A percentile compares a stretch with the other conserved stretches of the same genome.
Evolutionary conservation across 2,329 filamentous ascomycete species (phyloP).

Genomic region (Colletotrichum lini): DNA sequence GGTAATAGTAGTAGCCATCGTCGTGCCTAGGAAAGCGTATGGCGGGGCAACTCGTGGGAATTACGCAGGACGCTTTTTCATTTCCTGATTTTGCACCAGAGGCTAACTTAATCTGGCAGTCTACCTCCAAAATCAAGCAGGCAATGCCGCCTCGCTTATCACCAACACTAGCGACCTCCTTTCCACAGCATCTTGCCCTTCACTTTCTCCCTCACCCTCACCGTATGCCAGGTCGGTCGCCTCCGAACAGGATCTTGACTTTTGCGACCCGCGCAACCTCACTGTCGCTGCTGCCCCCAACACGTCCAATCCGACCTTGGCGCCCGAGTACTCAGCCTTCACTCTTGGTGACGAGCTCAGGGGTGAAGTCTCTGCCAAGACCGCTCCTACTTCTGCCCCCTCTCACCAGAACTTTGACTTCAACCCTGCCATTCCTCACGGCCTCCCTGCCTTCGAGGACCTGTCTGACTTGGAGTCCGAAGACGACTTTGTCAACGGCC

Average conservation of each 20-base stretch:
- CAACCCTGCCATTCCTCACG: constrained; percentile 64
- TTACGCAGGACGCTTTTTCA: constrained; percentile 13
- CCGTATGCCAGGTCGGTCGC: constrained; percentile 79
- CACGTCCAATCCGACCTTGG: constrained; percentile 64
- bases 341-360: constrained; percentile 74
- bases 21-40: not conserved
- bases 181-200: constrained; percentile 83
- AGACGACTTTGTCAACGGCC: constrained; percentile 45
- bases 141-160: constrained; percentile 71
- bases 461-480: constrained; percentile 87
- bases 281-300: constrained; percentile 72
- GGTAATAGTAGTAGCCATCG: not conserved
- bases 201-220: constrained; percentile 88
- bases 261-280: constrained; percentile 92
- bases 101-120: constrained; percentile 61
- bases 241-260: constrained; percentile 82
- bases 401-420: constrained; percentile 66
- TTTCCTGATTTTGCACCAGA: constrained; percentile 6
- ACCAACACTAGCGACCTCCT: constrained; percentile 78
- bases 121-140: constrained; percentile 63
- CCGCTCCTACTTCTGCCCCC: constrained; percentile 58
- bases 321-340: constrained; percentile 76
- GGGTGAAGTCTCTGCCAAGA: constrained; percentile 64
- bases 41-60: constrained; percentile 35
- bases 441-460: constrained; percentile 83